Evolutionary conservation across 2,329 filamentous ascomycete species (phyloP).

Genomic region (Aspergillus thermomutatus): DNA sequence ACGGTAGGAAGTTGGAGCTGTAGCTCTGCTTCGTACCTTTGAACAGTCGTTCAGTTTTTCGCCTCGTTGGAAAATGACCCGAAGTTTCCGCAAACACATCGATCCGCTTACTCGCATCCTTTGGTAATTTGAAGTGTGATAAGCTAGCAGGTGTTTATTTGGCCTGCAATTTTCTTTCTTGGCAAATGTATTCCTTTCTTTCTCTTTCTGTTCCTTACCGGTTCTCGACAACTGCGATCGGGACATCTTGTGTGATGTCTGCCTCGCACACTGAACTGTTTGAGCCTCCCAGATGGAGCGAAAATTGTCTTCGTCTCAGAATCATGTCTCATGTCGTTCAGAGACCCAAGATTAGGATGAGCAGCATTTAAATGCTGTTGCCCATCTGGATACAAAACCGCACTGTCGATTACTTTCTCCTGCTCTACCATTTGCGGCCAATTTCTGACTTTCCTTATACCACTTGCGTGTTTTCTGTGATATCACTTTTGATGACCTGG

Average conservation of each 20-base stretch:
- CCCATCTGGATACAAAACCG: neutral
- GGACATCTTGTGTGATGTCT: neutral
- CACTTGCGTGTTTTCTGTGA: slow-evolving; percentile 16
- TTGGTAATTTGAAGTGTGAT: neutral
- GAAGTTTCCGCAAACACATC: neutral
- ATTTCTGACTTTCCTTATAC: slow-evolving; percentile 19
- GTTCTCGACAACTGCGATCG: neutral
- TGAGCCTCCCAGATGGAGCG: neutral
- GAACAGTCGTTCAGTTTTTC: neutral
- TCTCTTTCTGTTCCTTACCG: neutral
- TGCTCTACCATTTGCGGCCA: neutral
- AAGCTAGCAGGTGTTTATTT: neutral
- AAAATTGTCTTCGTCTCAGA: neutral
- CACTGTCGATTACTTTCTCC: neutral
- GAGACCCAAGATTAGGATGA: neutral
- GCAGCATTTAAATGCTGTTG: neutral
- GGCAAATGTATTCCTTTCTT: neutral
- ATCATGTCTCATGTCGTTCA: neutral
- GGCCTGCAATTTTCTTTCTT: neutral
- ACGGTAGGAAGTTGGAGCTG: slow-evolving; percentile 10
- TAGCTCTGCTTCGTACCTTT: neutral
- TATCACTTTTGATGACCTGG: slow-evolving; percentile 9
- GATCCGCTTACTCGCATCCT: neutral
- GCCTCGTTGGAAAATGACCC: neutral
- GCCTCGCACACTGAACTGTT: neutral